These are phyloP conservation scores for Sphaerulina populicola DNA, from an alignment of 2,329 filamentous ascomycete genomes.

Conservation along the genomic window DNA sequence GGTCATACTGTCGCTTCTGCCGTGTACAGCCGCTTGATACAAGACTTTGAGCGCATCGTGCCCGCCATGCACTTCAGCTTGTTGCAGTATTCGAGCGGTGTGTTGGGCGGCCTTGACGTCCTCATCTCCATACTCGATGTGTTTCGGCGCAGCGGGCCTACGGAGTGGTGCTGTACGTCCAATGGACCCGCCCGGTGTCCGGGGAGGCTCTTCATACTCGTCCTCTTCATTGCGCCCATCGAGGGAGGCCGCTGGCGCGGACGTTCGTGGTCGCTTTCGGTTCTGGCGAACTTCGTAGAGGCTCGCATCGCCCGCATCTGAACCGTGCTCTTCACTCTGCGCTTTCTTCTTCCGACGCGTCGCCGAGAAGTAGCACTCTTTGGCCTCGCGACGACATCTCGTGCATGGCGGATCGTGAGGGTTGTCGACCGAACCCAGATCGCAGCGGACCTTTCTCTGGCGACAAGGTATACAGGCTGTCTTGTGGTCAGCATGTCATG, in stretches of 20 bases:
- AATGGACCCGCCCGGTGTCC: constrained; percentile 59
- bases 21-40: constrained; percentile 64
- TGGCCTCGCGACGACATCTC: constrained; percentile 86
- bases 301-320: constrained; percentile 37
- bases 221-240: constrained; percentile 34
- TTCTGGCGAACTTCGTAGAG: constrained; percentile 67
- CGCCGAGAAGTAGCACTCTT: constrained; percentile 94
- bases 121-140: constrained; percentile 39
- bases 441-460: constrained; percentile 51
- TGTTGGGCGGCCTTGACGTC: constrained; percentile 53
- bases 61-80: constrained; percentile 70
- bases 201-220: constrained; percentile 51
- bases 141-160: constrained; percentile 44
- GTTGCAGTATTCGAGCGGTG: constrained; percentile 52
- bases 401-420: constrained; percentile 90
- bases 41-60: constrained; percentile 88
- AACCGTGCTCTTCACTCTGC: constrained; percentile 37
- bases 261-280: constrained; percentile 52
- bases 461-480: constrained; percentile 49
- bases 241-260: constrained; percentile 30
- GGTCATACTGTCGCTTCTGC: constrained; percentile 39
- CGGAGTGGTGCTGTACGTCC: constrained; percentile 59
- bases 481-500: constrained; percentile 7
- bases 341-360: constrained; percentile 86
- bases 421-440: constrained; percentile 71